These are phyloP conservation scores for Hawksworthiomyces lignivorus DNA, from an alignment of 2,329 filamentous ascomycete species.

Conservation along the genomic window DNA sequence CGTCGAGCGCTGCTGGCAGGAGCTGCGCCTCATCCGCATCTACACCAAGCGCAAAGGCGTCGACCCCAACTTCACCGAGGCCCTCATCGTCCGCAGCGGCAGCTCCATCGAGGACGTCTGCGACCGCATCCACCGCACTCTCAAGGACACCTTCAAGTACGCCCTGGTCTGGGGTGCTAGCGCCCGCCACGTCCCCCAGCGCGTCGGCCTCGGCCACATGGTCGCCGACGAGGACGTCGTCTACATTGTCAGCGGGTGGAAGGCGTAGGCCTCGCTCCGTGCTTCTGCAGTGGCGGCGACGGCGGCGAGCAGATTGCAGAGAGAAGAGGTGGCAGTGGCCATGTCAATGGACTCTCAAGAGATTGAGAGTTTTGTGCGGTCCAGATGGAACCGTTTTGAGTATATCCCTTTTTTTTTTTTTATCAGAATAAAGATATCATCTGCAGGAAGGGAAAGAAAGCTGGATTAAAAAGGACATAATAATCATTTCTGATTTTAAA, in stretches of 20 bases:
- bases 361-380: too few species aligned
- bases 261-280: constrained; percentile 38
- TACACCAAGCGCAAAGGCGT: constrained; percentile 95
- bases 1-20: constrained; percentile 90
- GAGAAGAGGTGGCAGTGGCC: not conserved
- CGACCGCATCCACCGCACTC: constrained; percentile 82
- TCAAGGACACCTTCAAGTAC: constrained; percentile 99
- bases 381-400: too few species aligned
- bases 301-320: too few species aligned
- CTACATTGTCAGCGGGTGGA: constrained; percentile 58
- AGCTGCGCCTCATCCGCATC: constrained; percentile 79
- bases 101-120: constrained; percentile 95
- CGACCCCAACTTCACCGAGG: constrained; percentile 84
- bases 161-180: constrained; percentile 96
- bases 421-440: too few species aligned
- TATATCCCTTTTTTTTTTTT: too few species aligned
- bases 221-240: constrained; percentile 66
- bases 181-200: constrained; percentile 87
- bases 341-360: too few species aligned
- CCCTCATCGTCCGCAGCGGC: constrained; percentile 81
- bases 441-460: too few species aligned
- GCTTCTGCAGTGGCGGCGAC: too few species aligned
- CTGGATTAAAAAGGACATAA: too few species aligned
- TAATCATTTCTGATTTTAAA: too few species aligned
- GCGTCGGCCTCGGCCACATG: constrained; percentile 76